Evolutionary conservation across 257 asterid genomes (phyloP).

Genomic region (Parsonsia alboflavescens): DNA sequence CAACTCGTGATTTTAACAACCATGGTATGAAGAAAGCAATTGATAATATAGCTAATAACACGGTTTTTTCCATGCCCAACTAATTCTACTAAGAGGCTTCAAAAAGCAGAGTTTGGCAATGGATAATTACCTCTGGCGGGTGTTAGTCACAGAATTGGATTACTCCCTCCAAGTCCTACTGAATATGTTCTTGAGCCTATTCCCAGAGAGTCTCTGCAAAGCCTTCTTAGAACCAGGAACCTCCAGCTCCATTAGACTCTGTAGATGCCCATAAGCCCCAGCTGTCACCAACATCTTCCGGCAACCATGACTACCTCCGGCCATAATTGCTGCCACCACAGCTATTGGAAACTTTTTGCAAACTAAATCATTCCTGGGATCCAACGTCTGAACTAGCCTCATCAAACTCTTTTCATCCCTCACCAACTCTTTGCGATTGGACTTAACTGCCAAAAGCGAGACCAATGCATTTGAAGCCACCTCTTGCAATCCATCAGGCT

Average conservation of each 20-base stretch:
- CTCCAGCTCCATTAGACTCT: constrained; percentile 62
- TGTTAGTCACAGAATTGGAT: constrained; percentile 27
- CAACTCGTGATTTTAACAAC: too few species aligned
- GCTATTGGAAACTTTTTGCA: constrained; percentile 79
- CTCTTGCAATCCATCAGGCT: constrained; percentile 92
- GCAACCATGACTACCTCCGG: constrained; percentile 87
- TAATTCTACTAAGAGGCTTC: too few species aligned
- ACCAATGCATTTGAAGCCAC: constrained; percentile 78
- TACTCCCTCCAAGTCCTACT: constrained; percentile 71
- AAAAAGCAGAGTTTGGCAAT: too few species aligned
- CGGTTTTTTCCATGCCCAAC: too few species aligned
- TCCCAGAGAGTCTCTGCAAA: constrained; percentile 80
- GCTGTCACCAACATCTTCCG: constrained; percentile 69
- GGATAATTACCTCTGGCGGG: constrained; percentile 41
- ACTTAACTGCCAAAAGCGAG: constrained; percentile 58
- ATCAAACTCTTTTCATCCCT: constrained; percentile 79
- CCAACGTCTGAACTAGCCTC: constrained; percentile 73
- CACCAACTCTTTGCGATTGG: constrained; percentile 69
- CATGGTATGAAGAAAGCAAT: too few species aligned
- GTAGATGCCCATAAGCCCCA: constrained; percentile 65
- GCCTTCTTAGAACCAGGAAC: constrained; percentile 81
- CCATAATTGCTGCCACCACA: constrained; percentile 63
- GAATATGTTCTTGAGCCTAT: constrained; percentile 65
- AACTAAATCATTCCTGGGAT: constrained; percentile 58
- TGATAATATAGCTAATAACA: too few species aligned